Base-by-base conservation (phyloP, 2,329 filamentous ascomycete species). In the Hortaea werneckii region DNA sequence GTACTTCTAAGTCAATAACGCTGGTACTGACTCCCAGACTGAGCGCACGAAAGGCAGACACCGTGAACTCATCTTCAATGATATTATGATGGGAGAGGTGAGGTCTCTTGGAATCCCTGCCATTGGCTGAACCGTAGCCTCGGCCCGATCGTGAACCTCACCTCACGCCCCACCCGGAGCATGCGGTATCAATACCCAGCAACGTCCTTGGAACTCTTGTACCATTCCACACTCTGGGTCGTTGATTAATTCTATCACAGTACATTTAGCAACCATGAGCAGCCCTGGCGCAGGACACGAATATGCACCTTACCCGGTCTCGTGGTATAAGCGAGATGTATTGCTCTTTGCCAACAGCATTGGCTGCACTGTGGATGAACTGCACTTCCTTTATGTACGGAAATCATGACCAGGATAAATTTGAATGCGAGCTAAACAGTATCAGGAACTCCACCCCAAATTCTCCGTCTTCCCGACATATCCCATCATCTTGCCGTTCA, bases 391-490 rank as follows among this genome's bases (percentile, higher is more conserved):
- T 69, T 95, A 88, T 59, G 87, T 92, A 74, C 49, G 77, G 61
- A 32, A 42, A 34, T 41, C 29, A 29, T 5, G 20, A 38, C 9
- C 2, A 41, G 5, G 13, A 9, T 5, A 5, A 10, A 2, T 5
- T 26, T 20, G 8, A 42, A 28, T 42, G 28, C 29, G 40, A 37
- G 53, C 40, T 54, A 47, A 41, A 1, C 12, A 29, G n/a, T 37
- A 11, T 4, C 54, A 90, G 86, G 89, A 95, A 69, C 78, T 94
- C 43, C 83, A 95, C 64, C 87, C 88, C 40, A 76, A 85, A 48
- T 95, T 95, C 65, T 69, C 83, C 50, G 84, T 86, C 58, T 95
- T 95, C 67, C 89, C 89, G 12, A 94, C 88, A 38, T 94, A 94
- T 66, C 79, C 87, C 13, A 76, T 90, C 54, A 79, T 92, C 59